Base-by-base conservation (phyloP, 2,329 filamentous ascomycete genomes). In the Botrytis porri region DNA sequence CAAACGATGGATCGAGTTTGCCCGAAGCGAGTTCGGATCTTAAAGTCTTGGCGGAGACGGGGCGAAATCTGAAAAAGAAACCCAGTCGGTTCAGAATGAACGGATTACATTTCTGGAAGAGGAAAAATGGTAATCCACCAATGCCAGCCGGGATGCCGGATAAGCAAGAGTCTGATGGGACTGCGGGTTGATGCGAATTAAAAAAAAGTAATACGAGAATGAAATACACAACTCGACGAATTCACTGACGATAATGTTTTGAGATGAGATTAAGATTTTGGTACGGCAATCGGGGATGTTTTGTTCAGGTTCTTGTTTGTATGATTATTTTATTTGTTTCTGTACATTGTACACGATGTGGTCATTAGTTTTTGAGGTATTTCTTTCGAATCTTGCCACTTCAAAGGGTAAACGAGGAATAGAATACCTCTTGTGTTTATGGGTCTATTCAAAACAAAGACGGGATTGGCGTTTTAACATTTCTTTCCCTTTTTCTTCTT, bases 81-180 rank as follows among this genome's bases (percentile, higher is more conserved):
- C 84, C 88, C 8, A 90, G 88, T 77, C 84, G 88, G 59, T 91
- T 91, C 77, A 84, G 87, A 75, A 89, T 91, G 84, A 90, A 89
- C 48, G 69, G 72, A 35, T 70, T 77, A 51, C 76, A 75, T 65
- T 80, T 81, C 66, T 81, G 79, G 78, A 80, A 79, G 73, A 80
- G 75, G 54, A 80, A 81, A 71, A 79, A 77, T 63, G 73, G 76
- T 4, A 80, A 78, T 73, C 78, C 79, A n/a, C 76, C 79, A 16
- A 70, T 77, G 39, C 76, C 76, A 37, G 69, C 60, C 29, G 66
- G 71, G 29, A 48, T 41, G 20, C 59, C 59, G n/a, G 71, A 73
- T 51, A 67, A 67, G 43, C 59, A 60, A 35, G 66, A 59, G 22
- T 61, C 71, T 29, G 71, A 73, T 18, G 66, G 54, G 35, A 62